phyloP scores from a whole-genome alignment of 192 early-diverging fungal species.

The Globomyces pollinis-pini region DNA sequence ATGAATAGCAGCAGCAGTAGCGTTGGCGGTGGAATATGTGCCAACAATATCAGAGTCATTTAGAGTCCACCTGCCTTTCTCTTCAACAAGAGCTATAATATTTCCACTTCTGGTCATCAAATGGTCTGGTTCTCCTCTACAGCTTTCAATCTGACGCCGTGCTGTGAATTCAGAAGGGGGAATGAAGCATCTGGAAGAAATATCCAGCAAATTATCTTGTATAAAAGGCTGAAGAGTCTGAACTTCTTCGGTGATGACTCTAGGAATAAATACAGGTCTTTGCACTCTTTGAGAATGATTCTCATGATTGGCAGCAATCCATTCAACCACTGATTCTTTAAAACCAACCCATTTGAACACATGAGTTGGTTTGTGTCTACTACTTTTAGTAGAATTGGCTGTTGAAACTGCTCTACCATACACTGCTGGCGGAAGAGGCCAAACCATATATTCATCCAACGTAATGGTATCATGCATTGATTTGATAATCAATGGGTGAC shows the following conservation, averaged over 20 bases:
- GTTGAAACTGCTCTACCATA: not conserved
- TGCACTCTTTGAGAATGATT: not conserved
- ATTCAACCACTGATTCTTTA: not conserved
- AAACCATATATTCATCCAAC: not conserved
- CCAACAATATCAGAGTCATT: not conserved
- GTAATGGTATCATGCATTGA: not conserved
- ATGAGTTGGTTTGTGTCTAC: not conserved
- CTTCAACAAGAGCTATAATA: not conserved
- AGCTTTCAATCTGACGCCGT: not conserved
- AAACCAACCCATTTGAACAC: not conserved
- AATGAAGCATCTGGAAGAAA: not conserved
- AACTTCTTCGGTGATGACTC: not conserved
- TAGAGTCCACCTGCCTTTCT: not conserved
- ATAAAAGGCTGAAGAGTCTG: not conserved
- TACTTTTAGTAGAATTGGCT: not conserved
- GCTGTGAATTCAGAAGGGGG: not conserved
- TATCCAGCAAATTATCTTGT: not conserved
- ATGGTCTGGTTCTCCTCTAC: not conserved
- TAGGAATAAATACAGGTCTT: not conserved
- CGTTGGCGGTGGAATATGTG: not conserved
- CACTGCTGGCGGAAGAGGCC: not conserved
- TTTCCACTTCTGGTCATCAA: not conserved
- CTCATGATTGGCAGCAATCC: not conserved
- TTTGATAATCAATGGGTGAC: not conserved
- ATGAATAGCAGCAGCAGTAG: not conserved